Evolutionary conservation across 805 yeast species (phyloP), one percentile per base, ranked within the genome.

Genomic region (Kluyveromyces dobzhanskii): DNA sequence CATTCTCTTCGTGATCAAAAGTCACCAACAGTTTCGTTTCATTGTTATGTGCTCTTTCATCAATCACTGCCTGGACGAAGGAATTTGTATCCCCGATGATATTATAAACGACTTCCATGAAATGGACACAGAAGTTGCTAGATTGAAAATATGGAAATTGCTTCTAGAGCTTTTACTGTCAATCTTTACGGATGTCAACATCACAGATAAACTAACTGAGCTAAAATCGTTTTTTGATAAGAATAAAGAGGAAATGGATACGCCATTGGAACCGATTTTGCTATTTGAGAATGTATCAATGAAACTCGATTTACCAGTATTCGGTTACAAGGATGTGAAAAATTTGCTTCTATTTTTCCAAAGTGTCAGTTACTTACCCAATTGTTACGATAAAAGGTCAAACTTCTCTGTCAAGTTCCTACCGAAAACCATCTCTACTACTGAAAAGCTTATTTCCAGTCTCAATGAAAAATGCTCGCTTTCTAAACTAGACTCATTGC

Each of bases 351-450:
- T 58, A 6, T 41, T 59, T 7, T 42, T 58, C 14, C 64, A 59
- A 41, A 56, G 62, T 43, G 51, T 57, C 7, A 56, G 61, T 41
- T 59, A 51, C 36, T 36, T 59, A 26, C 52, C 53, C 3, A 59
- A 58, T 32, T 58, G 61, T 25, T 52, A 55, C 31, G 63, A 59
- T 40, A 46, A 47, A 23, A 49, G 46, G 27, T 51, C 58, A 3
- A 54, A 55, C 38, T 58, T 57, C 38, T 56, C 61, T 0, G 43
- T 43, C 6, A 53, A 44, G 35, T 58, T 56, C 31, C 36, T 58
- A 30, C 61, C 63, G 1, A 58, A 58, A 36, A 56, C 56, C 14
- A 28, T 36, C 10, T 35, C 43, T 10, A 49, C 59, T 11, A 50
- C 53, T 2, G 30, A 33, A 10, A 45, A 45, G 25, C 43, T 53